Evolutionary conservation across 371 early-diverging fungal genomes (phyloP), one percentile per base, ranked within the genome.

Genomic region (Lichtheimia hyalospora): DNA sequence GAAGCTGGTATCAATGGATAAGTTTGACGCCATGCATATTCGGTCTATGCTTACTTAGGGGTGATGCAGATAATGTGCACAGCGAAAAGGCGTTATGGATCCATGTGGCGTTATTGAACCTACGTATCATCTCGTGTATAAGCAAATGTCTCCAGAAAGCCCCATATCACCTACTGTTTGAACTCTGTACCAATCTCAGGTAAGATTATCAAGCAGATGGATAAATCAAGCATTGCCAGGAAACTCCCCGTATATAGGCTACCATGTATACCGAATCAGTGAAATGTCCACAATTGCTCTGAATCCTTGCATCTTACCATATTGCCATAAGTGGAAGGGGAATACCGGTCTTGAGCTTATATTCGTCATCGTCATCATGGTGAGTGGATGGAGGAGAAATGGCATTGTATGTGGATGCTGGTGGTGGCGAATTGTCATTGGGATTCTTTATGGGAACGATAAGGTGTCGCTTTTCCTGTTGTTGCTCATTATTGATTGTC

Each of bases 201-300:
- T 21, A 53, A 39, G 13, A 53, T 39, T 18, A 21, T 53, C 8
- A 40, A 53, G 14, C 28, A 34, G 40, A 53, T 53, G 2, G 53
- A 53, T n/a, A 40, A 34, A 12, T 53, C 53, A 34, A 91, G 67
- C 44, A 88, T 86, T 10, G 90, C 84, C 57, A 93, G 80, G 67
- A 93, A 89, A 0, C 67, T 49, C 23, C 79, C 74, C 2, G 63
- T 61, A 42, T 70, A 79, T n/a, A 79, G 61, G 50, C 79, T 79
- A 34, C 10, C 34, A 34, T 34, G 10, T 10, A 8, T 34, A 34
- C 2, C 34, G 34, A 27, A 8, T 34, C 34, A 34, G 2, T 2
- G 10, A 4, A 34, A 8, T 5, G 1, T 8, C 6, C 10, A 5
- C 10, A 10, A 34, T 34, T 10, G 1, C 34, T 8, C 6, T 34